Evolutionary conservation across 345 rosid species (phyloP).

Genomic region (Isatis tinctoria): DNA sequence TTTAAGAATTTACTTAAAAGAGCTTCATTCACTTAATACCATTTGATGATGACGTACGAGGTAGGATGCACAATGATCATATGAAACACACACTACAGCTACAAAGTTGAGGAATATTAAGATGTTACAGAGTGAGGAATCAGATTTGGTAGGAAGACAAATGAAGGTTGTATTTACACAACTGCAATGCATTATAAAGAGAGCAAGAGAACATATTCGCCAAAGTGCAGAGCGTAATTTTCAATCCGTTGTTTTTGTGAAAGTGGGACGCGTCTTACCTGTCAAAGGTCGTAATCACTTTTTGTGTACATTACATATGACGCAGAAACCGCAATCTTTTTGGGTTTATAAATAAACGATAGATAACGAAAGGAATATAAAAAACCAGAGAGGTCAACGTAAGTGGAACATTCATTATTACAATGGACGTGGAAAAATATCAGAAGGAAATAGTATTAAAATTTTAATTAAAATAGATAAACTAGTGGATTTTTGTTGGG

Average conservation of each 20-base stretch:
- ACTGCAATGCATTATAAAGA: constrained; percentile 1
- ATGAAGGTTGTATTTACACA: constrained; percentile 10
- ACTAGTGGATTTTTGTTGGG: constrained; percentile 11
- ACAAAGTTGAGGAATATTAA: neutral
- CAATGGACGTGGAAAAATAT: constrained; percentile 23
- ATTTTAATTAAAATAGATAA: neutral
- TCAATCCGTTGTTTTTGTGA: neutral
- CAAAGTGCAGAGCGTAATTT: neutral
- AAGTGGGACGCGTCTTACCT: constrained; percentile 29
- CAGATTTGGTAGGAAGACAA: constrained; percentile 25
- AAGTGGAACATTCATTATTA: constrained; percentile 17
- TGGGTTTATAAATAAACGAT: constrained; percentile 10
- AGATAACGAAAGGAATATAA: constrained; percentile 21
- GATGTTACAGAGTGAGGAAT: constrained; percentile 11
- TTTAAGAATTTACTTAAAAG: neutral
- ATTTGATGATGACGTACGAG: constrained; percentile 9
- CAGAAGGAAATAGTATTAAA: neutral
- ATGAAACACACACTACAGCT: neutral
- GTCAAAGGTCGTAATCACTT: constrained; percentile 25
- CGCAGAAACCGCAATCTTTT: constrained; percentile 27
- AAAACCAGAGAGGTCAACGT: constrained; percentile 22
- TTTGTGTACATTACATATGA: constrained; percentile 23
- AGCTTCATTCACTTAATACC: neutral
- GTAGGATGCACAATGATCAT: constrained; percentile 11
- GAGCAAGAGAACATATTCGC: constrained; percentile 16